Base-by-base conservation (phyloP, 306 rosid genomes). In the Leucaena leucocephala region DNA sequence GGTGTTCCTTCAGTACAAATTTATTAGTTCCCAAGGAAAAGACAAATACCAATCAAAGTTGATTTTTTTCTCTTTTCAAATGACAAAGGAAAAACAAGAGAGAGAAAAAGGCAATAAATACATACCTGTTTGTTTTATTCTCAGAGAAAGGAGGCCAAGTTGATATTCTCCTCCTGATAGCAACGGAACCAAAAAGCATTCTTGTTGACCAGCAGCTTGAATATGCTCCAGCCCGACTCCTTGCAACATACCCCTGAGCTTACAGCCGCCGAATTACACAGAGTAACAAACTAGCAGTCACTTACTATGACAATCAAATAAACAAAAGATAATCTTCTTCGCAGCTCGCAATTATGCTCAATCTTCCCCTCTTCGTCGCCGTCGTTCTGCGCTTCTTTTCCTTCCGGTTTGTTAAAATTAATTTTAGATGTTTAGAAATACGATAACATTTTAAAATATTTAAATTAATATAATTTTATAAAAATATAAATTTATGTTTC, bases 91-190 rank as follows among this genome's bases (percentile, higher is more conserved):
- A 5, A 52, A 36, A 34, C n/a, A 15, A n/a, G 58, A 52, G 55
- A 21, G 65, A 58, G n/a, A 43, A 72, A 63, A 59, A n/a, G 9
- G 75, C 5, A 72, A 66, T 64, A 22, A n/a, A 72, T 38, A 46
- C 17, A 57, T 44, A 88, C 97, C 96, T 76, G 97, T 94, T 91
- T 94, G 97, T 50, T 94, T 92, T 33, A 91, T 95, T 91, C 82
- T 76, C 87, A 65, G 71, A 71, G 84, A 91, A 85, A 79, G 50
- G 77, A 63, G 79, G 75, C 59, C 55, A 83, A 78, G 97, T 88
- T 65, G 97, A 89, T 38, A 94, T 89, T 0, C 70, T 77, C 11
- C 97, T 92, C 68, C 84, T 87, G 0, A 78, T 50, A 85, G 81
- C 57, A 74, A 78, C 38, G 78, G 88, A 87, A 19, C 84, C 82